Evolutionary conservation across 2,329 filamentous ascomycete genomes (phyloP).

Genomic region (Aspergillus costaricaensis): DNA sequence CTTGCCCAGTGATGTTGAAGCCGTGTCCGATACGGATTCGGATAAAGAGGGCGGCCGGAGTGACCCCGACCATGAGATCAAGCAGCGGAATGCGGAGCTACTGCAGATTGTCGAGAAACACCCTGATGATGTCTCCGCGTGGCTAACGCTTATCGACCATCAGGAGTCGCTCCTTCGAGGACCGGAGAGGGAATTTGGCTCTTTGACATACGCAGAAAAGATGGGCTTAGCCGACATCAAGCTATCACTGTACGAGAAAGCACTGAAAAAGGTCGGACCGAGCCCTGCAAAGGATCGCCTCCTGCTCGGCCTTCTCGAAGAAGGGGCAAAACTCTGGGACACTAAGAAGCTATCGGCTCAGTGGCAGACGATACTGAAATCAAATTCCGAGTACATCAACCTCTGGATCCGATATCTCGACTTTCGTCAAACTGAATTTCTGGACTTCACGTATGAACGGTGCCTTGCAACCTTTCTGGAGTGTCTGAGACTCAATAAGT

Average conservation of each 20-base stretch:
- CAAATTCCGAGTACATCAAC: constrained; percentile 58
- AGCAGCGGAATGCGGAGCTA: constrained; percentile 55
- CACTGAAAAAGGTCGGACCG: constrained; percentile 60
- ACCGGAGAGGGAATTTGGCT: constrained; percentile 33
- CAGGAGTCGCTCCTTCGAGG: constrained; percentile 68
- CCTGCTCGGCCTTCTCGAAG: constrained; percentile 68
- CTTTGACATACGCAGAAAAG: constrained; percentile 61
- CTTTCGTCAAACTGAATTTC: constrained; percentile 67
- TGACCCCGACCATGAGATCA: constrained; percentile 48
- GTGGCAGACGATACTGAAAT: constrained; percentile 65
- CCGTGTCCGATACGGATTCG: constrained; percentile 52
- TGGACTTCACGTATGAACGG: constrained; percentile 67
- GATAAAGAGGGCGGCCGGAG: constrained; percentile 40
- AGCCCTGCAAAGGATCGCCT: constrained; percentile 59
- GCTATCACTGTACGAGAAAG: constrained; percentile 76
- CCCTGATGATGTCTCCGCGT: constrained; percentile 68
- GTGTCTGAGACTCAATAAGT: constrained; percentile 53
- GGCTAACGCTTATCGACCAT: constrained; percentile 76
- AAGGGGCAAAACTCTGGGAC: constrained; percentile 75
- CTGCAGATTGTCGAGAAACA: constrained; percentile 64
- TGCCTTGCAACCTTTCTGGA: constrained; percentile 62
- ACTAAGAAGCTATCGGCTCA: constrained; percentile 59
- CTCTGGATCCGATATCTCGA: constrained; percentile 76
- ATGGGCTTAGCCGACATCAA: constrained; percentile 76
- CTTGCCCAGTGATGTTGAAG: constrained; percentile 51